Evolutionary conservation across 2,329 filamentous ascomycete species (phyloP), one percentile per base, ranked within the genome.

Genomic region (Scytalidium sp.): DNA sequence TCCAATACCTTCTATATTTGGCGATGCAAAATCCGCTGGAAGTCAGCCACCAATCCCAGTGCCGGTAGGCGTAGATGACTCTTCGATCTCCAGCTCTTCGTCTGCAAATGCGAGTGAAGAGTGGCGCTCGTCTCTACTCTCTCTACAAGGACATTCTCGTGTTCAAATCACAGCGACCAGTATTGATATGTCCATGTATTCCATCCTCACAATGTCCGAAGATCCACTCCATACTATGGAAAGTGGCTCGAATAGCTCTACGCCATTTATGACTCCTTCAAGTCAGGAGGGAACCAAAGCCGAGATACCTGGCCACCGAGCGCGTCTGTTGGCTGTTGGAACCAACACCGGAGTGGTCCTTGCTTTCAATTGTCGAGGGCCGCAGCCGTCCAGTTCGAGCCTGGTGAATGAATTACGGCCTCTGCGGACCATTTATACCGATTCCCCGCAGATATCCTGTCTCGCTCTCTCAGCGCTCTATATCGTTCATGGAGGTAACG

Each of bases 401-500:
- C 67, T 80, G 3, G 66, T 73, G 22, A 85, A 86, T 54, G 75
- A 72, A 3, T 71, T 96, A 41, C 73, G 79, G 11, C 89, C 93
- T 1, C 64, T 95, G n/a, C 84, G 90, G 22, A 76, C 87, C 45
- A 92, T 97, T 42, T 84, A 92, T 60, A 97, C 94, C 0, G 90
- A 96, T 42, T 97, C 93, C 0, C 91, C 93, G 0, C 81, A 90
- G 63, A 84, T 97, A 17, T 89, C 91, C 0, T 90, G 85, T 53
- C 69, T 99, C 15, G 94, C 87, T 5, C 67, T 96, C 43, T 90
- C 91, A 1, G 88, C 90, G 2, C 74, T 99, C 15, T 95, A 96
- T 64, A 71, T 99, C 15, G 88, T 97, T 6, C 90, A 96, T 65
- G 94, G 94, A 45, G 94, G 94, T 21, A 96, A 88, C 58, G 94